Base-by-base conservation (phyloP, 352 stramenopile species). In the Phytophthora boehmeriae region DNA sequence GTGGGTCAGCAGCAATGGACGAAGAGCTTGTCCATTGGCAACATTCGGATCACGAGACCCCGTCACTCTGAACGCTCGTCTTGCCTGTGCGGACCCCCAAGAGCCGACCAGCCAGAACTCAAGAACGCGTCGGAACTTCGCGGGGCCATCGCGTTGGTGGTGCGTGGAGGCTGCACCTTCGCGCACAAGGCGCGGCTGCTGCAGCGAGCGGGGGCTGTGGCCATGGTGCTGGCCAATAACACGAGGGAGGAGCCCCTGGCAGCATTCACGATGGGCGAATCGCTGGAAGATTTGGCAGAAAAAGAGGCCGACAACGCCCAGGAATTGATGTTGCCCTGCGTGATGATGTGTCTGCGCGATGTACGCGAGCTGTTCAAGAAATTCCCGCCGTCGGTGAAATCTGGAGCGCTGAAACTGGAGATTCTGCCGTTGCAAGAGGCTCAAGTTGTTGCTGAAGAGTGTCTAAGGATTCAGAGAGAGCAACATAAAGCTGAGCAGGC, bases 131-230 rank as follows among this genome's bases (percentile, higher is more conserved):
- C 42, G 1, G 79, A 83, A 4, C 52, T 93, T 22, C 59, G 48
- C 0, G 83, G 79, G 16, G 51, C 75, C 17, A 78, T 92, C 20
- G 83, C 78, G 30, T 54, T 90, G 17, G 83, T 90, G 17, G 78
- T 89, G 23, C 83, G 81, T 5, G 83, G 81, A 16, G 81, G 83
- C 20, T 92, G 81, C 67, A 89, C 79, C 32, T 90, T 92, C 17
- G 68, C 70, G 6, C 70, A 80, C 38, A 92, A 92, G 66, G 79
- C 83, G 13, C 68, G 71, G 11, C 68, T 81, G 43, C 51, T 92
- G 30, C 79, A 89, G 58, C 62, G 60, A 19, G 70, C 80, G 13
- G 83, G 83, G 8, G 83, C 83, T 0, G 55, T 89, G 17, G 83
- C 73, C 9, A 71, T 80, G 69, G 30, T 77, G 35, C 61, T 84